Evolutionary conservation across 495 filamentous ascomycete genomes (phyloP), one percentile per base, ranked within the genome.

Genomic region (Daldinia loculata): DNA sequence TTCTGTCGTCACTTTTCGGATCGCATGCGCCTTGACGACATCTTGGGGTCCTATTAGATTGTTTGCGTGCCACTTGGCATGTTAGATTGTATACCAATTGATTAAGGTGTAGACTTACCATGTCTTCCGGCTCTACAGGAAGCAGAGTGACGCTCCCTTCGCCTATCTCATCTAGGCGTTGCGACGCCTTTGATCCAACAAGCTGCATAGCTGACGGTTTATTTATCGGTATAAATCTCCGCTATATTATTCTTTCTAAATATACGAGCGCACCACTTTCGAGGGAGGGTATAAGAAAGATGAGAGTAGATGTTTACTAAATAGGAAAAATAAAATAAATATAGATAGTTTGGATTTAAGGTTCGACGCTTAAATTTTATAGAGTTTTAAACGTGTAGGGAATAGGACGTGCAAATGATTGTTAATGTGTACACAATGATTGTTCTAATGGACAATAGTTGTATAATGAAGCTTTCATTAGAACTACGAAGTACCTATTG

Each of bases 41-140:
- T 99, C 96, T 39, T 82, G 85, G 26, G 89, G 87, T 12, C 89
- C 88, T 78, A 99, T 95, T 39, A 99, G 86, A 81, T 99, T 99
- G 85, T 97, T 94, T 77, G 91, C 91, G 75, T 98, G 94, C 95
- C 95, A 99, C 92, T 95, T 56, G 24, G 12, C 29, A 38, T 52
- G 19, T 56, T 43, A 52, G 29, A 60, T 36, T 22, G 14, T 29
- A 14, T 24, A 43, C 14, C 26, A 45, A 53, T 53, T 50, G 48
- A 45, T 51, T 60, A 55, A 34, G 51, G 61, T 61, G 59, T 61
- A 56, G 36, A 65, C 68, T 62, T 84, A 94, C 92, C 94, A 99
- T 97, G 79, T 99, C 95, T 82, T 98, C 95, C 32, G 94, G 93
- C 74, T 97, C 95, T 76, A 93, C 89, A 2, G 95, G 94, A 55